Evolutionary conservation across 2,329 filamentous ascomycete genomes (phyloP).

Genomic region (Exophiala viscosa): DNA sequence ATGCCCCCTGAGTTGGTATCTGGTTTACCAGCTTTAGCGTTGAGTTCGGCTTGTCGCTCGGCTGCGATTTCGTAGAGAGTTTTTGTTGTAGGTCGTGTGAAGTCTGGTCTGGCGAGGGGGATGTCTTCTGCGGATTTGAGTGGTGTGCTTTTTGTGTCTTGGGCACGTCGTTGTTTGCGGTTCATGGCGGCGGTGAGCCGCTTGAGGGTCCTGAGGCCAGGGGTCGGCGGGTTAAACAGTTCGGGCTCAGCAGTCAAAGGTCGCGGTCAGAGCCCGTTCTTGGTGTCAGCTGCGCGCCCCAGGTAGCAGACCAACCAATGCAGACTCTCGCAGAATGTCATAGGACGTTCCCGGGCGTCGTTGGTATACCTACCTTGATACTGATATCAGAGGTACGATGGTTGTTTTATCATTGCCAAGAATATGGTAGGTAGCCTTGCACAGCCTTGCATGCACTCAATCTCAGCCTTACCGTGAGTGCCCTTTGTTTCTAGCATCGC

Average conservation of each 20-base stretch:
- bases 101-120: conserved; percentile 14
- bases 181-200: conserved; percentile 12
- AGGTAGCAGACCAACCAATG: too few species aligned
- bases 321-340: too few species aligned
- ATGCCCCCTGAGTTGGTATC: conserved; percentile 26
- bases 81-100: conserved; percentile 28
- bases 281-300: too few species aligned
- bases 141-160: conserved; percentile 7
- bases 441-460: not conserved
- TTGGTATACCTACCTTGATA: too few species aligned
- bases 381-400: too few species aligned
- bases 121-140: conserved; percentile 22
- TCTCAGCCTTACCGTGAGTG: not conserved
- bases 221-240: too few species aligned
- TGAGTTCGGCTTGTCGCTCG: conserved; percentile 39
- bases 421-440: not conserved
- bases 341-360: too few species aligned
- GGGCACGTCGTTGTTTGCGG: conserved; percentile 26
- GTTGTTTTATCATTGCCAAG: not conserved
- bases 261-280: too few species aligned
- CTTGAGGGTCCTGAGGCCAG: too few species aligned
- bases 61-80: conserved; percentile 46
- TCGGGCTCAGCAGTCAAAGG: too few species aligned
- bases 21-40: conserved; percentile 28
- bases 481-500: not conserved